Evolutionary conservation across 257 asterid species (phyloP).

Genomic region (Nicotiana noctiflora): DNA sequence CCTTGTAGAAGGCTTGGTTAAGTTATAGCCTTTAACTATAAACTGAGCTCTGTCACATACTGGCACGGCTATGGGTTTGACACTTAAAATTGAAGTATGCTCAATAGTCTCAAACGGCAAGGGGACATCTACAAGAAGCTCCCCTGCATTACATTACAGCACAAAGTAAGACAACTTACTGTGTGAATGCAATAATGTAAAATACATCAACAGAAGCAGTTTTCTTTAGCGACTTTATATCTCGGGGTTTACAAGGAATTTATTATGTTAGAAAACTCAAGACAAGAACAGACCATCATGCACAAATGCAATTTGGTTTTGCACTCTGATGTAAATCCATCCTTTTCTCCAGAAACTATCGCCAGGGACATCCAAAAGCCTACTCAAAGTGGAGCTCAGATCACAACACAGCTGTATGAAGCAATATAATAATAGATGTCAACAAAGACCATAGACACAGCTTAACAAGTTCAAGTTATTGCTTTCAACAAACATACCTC

Average conservation of each 20-base stretch:
- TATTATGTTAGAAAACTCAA: neutral
- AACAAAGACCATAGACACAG: neutral
- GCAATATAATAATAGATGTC: slow-evolving; percentile 5
- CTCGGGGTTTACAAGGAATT: neutral
- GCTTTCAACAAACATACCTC: slow-evolving; percentile 44
- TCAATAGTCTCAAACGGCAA: slow-evolving; percentile 35
- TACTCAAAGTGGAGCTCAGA: slow-evolving; percentile 57
- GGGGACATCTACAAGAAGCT: slow-evolving; percentile 46
- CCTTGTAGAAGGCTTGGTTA: slow-evolving; percentile 52
- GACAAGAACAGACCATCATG: slow-evolving; percentile 38
- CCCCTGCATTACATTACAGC: slow-evolving; percentile 42
- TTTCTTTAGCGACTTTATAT: neutral
- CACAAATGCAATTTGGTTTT: slow-evolving; percentile 56
- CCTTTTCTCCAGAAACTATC: slow-evolving; percentile 69
- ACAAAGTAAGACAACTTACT: neutral
- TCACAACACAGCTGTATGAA: slow-evolving; percentile 52
- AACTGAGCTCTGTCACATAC: slow-evolving; percentile 51
- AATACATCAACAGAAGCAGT: neutral
- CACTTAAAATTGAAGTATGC: slow-evolving; percentile 37
- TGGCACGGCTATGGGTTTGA: slow-evolving; percentile 70
- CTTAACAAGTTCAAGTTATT: neutral
- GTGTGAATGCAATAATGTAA: neutral
- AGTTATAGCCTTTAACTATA: slow-evolving; percentile 51
- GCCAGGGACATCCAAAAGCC: slow-evolving; percentile 48
- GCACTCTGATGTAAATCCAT: slow-evolving; percentile 69